phyloP scores from a whole-genome alignment of 1,284 basidiomycete species.

The Xerocomus amazonicus region DNA sequence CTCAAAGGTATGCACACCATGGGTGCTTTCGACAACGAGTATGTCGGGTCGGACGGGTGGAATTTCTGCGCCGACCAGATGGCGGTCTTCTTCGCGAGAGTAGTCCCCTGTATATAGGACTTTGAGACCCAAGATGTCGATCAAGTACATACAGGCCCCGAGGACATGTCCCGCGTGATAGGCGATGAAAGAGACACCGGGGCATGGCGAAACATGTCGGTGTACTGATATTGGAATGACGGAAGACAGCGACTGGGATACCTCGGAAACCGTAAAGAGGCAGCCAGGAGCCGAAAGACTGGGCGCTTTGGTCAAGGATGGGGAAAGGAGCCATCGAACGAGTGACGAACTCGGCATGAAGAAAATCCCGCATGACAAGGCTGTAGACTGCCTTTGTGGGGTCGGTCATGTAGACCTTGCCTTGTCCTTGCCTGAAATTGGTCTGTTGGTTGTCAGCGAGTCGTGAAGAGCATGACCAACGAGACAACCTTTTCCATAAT shows the following conservation, averaged over 20 bases:
- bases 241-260: conserved; percentile 82
- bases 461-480: background rate
- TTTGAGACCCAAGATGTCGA: conserved; percentile 93
- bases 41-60: conserved; percentile 92
- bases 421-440: conserved; percentile 89
- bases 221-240: conserved; percentile 95
- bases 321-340: background rate
- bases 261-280: conserved; percentile 84
- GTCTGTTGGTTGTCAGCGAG: conserved; percentile 51
- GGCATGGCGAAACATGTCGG: conserved; percentile 89
- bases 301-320: background rate
- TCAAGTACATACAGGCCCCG: conserved; percentile 96
- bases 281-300: conserved; percentile 72
- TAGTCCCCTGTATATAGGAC: conserved; percentile 98
- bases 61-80: conserved; percentile 94
- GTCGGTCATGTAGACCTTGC: conserved; percentile 99
- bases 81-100: conserved; percentile 94
- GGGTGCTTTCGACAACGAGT: conserved; percentile 96
- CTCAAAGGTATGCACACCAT: conserved; percentile 92
- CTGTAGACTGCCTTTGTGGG: conserved; percentile 98
- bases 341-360: conserved; percentile 76
- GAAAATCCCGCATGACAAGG: conserved; percentile 98
- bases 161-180: conserved; percentile 98
- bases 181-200: conserved; percentile 90
- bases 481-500: conserved; percentile 88